Conservation (phyloP, 1,284 basidiomycete species). For the Cystobasidium slooffiae region DNA sequence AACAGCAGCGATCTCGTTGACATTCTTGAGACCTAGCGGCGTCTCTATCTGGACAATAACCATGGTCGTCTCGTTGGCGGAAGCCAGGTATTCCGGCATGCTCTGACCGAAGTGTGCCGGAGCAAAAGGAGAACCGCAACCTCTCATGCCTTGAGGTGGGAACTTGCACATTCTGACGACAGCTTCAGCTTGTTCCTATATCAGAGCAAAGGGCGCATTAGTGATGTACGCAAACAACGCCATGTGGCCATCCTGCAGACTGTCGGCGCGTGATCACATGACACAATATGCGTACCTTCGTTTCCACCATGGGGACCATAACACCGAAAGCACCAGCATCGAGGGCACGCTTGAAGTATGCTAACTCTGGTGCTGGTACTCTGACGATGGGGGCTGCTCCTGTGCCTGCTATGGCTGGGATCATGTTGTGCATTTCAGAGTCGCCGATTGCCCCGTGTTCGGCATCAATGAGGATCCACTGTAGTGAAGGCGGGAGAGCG, state of each 20-base stretch:
- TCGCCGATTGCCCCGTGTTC: constrained; percentile 53
- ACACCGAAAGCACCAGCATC: constrained; percentile 56
- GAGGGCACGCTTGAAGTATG: constrained; percentile 57
- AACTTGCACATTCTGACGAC: constrained; percentile 45
- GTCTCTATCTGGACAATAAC: constrained; percentile 56
- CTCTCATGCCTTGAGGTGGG: constrained; percentile 48
- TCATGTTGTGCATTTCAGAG: constrained; percentile 52
- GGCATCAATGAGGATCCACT: constrained; percentile 43
- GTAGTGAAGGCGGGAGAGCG: neutral
- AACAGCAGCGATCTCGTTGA: constrained; percentile 55
- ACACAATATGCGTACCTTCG: constrained; percentile 45
- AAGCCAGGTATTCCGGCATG: constrained; percentile 52
- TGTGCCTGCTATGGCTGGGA: constrained; percentile 51
- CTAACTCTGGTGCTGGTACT: constrained; percentile 55
- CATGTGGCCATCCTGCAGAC: neutral
- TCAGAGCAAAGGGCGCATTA: neutral
- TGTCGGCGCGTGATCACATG: neutral
- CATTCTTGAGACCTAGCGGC: constrained; percentile 54
- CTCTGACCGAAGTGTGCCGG: constrained; percentile 53
- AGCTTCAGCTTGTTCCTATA: constrained; percentile 42
- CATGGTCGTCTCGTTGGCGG: constrained; percentile 54
- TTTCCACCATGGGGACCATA: constrained; percentile 55
- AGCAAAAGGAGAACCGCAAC: constrained; percentile 54
- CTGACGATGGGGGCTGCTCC: constrained; percentile 57
- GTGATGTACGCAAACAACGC: neutral